Evolutionary conservation across 345 rosid genomes (phyloP).

Genomic region (Linum trigynum): DNA sequence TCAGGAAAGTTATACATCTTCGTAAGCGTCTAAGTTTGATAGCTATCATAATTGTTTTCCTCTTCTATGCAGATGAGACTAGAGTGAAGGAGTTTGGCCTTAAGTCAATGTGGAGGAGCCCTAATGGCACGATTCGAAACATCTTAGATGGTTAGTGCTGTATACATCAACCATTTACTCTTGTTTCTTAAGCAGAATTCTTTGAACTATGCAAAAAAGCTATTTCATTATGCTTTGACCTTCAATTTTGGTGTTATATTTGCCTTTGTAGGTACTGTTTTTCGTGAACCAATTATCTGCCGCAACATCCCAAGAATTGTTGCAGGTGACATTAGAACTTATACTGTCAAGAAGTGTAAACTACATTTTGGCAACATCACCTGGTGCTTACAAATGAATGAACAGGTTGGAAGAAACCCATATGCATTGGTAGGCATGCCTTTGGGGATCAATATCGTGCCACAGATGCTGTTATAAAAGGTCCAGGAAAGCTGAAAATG

Average conservation of each 20-base stretch:
- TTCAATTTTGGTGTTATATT: not conserved
- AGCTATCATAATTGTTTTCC: not conserved
- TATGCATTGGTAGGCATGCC: conserved; percentile 98
- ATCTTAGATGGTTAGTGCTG: conserved; percentile 68
- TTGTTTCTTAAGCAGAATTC: not conserved
- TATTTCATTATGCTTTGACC: not conserved
- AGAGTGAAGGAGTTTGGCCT: conserved; percentile 92
- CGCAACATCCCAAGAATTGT: conserved; percentile 78
- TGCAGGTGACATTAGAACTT: conserved; percentile 45
- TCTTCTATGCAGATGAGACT: conserved; percentile 65
- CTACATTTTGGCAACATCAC: conserved; percentile 3
- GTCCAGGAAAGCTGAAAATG: conserved; percentile 95
- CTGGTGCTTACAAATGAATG: conserved; percentile 11
- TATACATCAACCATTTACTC: not conserved
- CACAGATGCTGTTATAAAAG: conserved; percentile 57
- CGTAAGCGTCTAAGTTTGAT: not conserved
- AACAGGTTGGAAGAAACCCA: conserved; percentile 90
- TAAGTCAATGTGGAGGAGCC: conserved; percentile 94
- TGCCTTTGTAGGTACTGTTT: conserved; percentile 67
- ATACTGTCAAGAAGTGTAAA: not conserved
- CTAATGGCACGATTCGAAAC: conserved; percentile 97
- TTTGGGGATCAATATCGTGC: conserved; percentile 99
- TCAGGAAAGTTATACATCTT: not conserved
- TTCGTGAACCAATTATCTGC: conserved; percentile 93
- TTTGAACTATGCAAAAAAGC: not conserved